Conservation (phyloP, 1,139 yeast species). For the Hansenula sp. region DNA sequence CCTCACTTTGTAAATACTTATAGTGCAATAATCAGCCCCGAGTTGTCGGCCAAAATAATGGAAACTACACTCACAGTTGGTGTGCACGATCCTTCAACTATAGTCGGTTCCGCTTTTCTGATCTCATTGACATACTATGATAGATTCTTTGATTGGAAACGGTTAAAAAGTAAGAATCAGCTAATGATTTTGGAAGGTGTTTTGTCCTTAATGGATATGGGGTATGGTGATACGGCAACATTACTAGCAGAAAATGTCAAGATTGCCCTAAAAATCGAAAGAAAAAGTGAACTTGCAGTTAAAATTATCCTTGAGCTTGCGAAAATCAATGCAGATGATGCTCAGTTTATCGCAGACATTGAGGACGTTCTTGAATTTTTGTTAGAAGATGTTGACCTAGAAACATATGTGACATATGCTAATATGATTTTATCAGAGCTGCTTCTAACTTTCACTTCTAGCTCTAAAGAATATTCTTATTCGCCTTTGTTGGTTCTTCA, state of each 20-base stretch:
- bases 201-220: constrained; percentile 46
- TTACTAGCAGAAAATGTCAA: constrained; percentile 69
- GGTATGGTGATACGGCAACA: constrained; percentile 80
- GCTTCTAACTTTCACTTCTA: not conserved
- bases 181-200: constrained; percentile 33
- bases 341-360: constrained; percentile 55
- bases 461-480: not conserved
- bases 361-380: constrained; percentile 64
- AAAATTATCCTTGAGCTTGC: constrained; percentile 62
- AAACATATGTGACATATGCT: constrained; percentile 39
- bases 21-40: constrained; percentile 27
- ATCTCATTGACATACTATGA: constrained; percentile 54
- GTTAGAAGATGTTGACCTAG: constrained; percentile 41
- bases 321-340: constrained; percentile 70
- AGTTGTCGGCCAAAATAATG: too few relatives aligned
- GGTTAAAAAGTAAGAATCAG: constrained; percentile 20
- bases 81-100: constrained; percentile 16
- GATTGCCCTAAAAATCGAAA: constrained; percentile 42
- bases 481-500: not conserved
- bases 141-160: constrained; percentile 39
- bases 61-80: constrained; percentile 26
- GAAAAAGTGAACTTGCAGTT: constrained; percentile 40
- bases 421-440: constrained; percentile 26
- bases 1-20: constrained; percentile 60
- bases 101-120: constrained; percentile 43